Evolutionary conservation across 1,284 basidiomycete species (phyloP), one percentile per base, ranked within the genome.

Genomic region (Fomitopsis betulina): DNA sequence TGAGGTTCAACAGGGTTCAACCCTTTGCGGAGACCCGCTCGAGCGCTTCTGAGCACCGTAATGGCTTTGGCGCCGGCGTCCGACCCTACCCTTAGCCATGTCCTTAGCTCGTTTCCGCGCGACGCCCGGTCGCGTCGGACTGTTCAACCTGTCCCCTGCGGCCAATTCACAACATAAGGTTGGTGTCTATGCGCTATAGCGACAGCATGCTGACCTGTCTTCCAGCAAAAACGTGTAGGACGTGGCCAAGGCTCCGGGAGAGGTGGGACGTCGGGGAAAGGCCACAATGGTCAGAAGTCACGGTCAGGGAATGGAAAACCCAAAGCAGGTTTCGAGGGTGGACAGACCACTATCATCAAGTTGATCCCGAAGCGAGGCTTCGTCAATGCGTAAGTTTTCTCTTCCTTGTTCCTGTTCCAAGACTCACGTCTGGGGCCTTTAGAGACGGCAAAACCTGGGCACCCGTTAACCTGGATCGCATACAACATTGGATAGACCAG

Each of bases 211-310:
- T 47, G 6, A 40, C 23, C 37, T 38, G 30, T 49, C 43, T 23
- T 60, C 49, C 59, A 95, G 94, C 87, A 91, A 86, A 94, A 94
- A 83, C 91, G 96, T 70, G 83, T 96, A 42, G 96, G 96, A 73
- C 83, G 96, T 70, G 96, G 96, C 72, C 89, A 93, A 73, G 91
- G 91, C 21, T 95, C 94, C 1, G 91, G 90, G 32, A 84, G 92
- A 64, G 96, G 96, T 67, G 90, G 94, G 58, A 98, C 95, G 0
- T 88, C 95, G 4, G 94, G 94, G 62, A 85, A 94, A 57, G 96
- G 96, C 76, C 86, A 94, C 74, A 99, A 99, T 70, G 96, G 96
- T 67, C 95, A 97, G 73, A 96, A 96, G 61, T 90, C 96, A 45
- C 86, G 96, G 58, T 85, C 92, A 21, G 96, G 96, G 5, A 89